Conservation (phyloP, 768 basidiomycete species). For the Lactarius sp. region DNA sequence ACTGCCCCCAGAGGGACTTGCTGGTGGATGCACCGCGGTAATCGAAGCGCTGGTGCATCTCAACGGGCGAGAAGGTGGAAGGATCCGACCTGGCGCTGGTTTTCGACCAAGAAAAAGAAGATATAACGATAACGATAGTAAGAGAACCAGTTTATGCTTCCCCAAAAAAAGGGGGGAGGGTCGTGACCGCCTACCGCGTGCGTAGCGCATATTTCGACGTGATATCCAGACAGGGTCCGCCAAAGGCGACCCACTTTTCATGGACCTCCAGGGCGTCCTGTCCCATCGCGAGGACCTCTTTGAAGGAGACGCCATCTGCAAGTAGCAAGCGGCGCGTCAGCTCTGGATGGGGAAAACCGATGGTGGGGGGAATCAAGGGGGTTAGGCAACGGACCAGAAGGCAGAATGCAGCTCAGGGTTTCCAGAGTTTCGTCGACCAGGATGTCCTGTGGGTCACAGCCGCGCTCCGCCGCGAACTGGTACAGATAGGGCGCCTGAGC, state of each 20-base stretch:
- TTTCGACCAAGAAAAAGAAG: not conserved
- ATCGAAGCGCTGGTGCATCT: conserved; percentile 21
- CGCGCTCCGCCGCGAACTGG: not conserved
- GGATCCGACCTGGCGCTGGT: conserved; percentile 2
- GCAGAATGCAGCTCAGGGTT: conserved; percentile 37
- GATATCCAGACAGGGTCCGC: conserved; percentile 13
- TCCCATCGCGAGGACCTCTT: conserved; percentile 6
- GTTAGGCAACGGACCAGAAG: conserved; percentile 34
- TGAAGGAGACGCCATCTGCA: conserved; percentile 4
- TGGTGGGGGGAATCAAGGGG: not conserved
- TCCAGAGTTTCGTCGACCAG: conserved; percentile 35
- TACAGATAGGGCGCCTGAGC: not conserved
- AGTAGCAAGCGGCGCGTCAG: conserved; percentile 5
- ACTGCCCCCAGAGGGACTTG: conserved; percentile 8
- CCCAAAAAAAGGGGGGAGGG: conserved; percentile 1
- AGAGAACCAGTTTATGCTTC: not conserved
- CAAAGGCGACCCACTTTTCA: conserved; percentile 5
- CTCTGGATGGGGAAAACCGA: not conserved
- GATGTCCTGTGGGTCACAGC: conserved; percentile 32
- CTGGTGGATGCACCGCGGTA: conserved; percentile 12
- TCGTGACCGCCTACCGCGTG: conserved; percentile 12
- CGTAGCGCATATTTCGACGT: conserved; percentile 18
- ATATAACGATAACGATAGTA: not conserved
- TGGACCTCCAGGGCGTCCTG: not conserved
- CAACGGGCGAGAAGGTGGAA: conserved; percentile 6